A percentile compares a stretch with the other conserved stretches of the same genome.
Conservation (phyloP, 2,329 filamentous ascomycete genomes). For the Alternaria postmessia region DNA sequence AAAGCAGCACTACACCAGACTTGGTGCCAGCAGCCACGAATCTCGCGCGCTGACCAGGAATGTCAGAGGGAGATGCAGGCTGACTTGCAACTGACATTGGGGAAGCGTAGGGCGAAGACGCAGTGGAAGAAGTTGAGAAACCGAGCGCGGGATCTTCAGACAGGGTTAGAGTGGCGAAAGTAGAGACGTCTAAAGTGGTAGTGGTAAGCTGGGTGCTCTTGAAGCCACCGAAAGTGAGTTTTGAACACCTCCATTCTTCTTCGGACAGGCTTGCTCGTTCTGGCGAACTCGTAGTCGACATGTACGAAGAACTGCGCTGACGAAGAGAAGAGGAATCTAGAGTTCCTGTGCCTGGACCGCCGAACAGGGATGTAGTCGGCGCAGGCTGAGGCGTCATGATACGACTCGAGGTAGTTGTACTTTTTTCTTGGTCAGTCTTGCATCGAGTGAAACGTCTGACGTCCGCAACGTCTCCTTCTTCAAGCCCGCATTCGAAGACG, state of each 20-base stretch:
- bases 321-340: slow-evolving; percentile 35
- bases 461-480: slow-evolving; percentile 62
- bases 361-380: slow-evolving; percentile 59
- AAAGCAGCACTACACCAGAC: slow-evolving; percentile 78
- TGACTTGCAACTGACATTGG: slow-evolving; percentile 60
- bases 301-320: slow-evolving; percentile 40
- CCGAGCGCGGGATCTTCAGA: slow-evolving; percentile 79
- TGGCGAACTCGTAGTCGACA: slow-evolving; percentile 50
- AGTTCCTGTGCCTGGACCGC: slow-evolving; percentile 49
- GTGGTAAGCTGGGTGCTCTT: slow-evolving; percentile 71
- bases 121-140: slow-evolving; percentile 62
- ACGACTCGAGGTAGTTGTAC: slow-evolving; percentile 24
- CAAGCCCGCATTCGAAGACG: slow-evolving; percentile 76
- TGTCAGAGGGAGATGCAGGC: slow-evolving; percentile 62
- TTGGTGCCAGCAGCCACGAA: slow-evolving; percentile 83
- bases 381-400: slow-evolving; percentile 26
- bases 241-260: slow-evolving; percentile 73
- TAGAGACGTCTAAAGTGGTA: slow-evolving; percentile 76
- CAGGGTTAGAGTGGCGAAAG: slow-evolving; percentile 72
- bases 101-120: slow-evolving; percentile 63
- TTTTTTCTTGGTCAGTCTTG: slow-evolving; percentile 49
- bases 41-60: slow-evolving; percentile 85
- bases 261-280: slow-evolving; percentile 55
- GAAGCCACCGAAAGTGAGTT: slow-evolving; percentile 68
- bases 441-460: slow-evolving; percentile 68